Conservation (phyloP, 192 early-diverging fungal species). For the Entomortierella lignicola region DNA sequence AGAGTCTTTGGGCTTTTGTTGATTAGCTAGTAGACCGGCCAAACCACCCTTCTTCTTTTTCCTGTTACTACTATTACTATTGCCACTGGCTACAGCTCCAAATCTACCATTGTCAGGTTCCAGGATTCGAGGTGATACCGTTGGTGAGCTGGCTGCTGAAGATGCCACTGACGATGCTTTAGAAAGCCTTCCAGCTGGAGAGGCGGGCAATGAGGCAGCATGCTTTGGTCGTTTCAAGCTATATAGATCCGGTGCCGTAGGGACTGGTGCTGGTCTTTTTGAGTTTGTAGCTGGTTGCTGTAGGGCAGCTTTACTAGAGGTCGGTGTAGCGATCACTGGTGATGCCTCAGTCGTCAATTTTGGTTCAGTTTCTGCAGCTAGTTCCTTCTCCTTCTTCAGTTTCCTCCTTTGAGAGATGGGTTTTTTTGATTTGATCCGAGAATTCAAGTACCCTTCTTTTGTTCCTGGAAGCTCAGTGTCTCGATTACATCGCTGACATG, state of each 20-base stretch:
- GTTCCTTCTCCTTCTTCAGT: background rate
- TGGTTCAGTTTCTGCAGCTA: background rate
- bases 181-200: conserved; percentile 17
- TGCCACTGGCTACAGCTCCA: conserved; percentile 16
- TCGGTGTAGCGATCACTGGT: background rate
- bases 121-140: conserved; percentile 16
- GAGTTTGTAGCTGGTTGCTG: background rate
- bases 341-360: background rate
- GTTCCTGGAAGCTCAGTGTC: conserved; percentile 51
- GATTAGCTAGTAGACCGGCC: conserved; percentile 25
- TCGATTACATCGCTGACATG: conserved; percentile 46
- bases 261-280: background rate
- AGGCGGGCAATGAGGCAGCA: conserved; percentile 12
- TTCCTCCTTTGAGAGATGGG: conserved; percentile 26
- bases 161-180: conserved; percentile 10
- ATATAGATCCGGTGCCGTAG: background rate
- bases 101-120: conserved; percentile 4
- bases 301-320: background rate
- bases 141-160: conserved; percentile 27
- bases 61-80: conserved; percentile 18
- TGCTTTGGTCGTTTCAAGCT: conserved; percentile 9
- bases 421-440: conserved; percentile 26
- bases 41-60: conserved; percentile 48
- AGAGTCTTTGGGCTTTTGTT: conserved; percentile 40
- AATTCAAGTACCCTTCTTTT: conserved; percentile 19